Evolutionary conservation across 345 rosid species (phyloP).

Genomic region (Erucastrum elatum): DNA sequence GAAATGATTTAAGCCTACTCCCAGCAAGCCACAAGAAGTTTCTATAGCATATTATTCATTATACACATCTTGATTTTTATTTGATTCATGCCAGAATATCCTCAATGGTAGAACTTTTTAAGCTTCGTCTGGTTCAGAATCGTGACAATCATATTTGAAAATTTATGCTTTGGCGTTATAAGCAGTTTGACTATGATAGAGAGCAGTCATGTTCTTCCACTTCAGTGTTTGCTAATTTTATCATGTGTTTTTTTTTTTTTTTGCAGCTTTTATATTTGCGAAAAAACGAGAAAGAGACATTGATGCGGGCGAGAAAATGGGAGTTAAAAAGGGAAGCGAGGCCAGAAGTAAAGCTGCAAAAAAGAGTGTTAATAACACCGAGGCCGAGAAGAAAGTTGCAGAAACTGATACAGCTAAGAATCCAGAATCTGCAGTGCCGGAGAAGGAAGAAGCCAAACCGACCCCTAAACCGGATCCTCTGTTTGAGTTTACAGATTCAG

Average conservation of each 20-base stretch:
- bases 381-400: slow-evolving; percentile 28
- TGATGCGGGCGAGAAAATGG: slow-evolving; percentile 19
- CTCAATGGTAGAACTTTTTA: not conserved
- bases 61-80: not conserved
- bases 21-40: not conserved
- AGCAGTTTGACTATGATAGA: slow-evolving; percentile 12
- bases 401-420: slow-evolving; percentile 28
- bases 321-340: slow-evolving; percentile 18
- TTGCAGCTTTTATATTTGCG: slow-evolving; percentile 71
- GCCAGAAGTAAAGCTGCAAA: slow-evolving; percentile 31
- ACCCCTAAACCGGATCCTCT: slow-evolving; percentile 29
- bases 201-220: not conserved
- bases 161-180: not conserved
- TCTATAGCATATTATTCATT: not conserved
- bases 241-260: not conserved
- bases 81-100: not conserved
- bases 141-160: not conserved
- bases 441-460: slow-evolving; percentile 31
- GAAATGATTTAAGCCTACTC: not conserved
- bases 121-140: slow-evolving; percentile 1
- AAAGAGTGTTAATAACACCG: slow-evolving; percentile 28
- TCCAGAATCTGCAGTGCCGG: slow-evolving; percentile 15
- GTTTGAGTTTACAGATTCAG: slow-evolving; percentile 16
- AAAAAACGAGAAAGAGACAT: slow-evolving; percentile 48
- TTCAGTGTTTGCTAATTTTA: slow-evolving; percentile 22